Evolutionary conservation across 1,284 basidiomycete genomes (phyloP).

Genomic region (Taiwanofungus camphoratus): DNA sequence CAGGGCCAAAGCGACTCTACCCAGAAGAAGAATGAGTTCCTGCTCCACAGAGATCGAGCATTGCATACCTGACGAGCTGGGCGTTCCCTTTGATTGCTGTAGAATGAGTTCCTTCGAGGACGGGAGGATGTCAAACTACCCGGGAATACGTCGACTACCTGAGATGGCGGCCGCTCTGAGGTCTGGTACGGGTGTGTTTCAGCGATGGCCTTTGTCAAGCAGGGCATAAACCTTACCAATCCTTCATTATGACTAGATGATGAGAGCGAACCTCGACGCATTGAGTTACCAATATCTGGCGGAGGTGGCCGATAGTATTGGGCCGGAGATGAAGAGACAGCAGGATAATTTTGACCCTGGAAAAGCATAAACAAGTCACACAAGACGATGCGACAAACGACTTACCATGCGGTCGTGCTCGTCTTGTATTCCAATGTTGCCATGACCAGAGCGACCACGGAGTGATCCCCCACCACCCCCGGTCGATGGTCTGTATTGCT

Average conservation of each 20-base stretch:
- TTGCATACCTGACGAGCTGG: slow-evolving; percentile 3
- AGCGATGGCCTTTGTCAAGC: too few species aligned
- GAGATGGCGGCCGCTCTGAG: background rate
- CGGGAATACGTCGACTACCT: background rate
- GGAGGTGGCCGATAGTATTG: background rate
- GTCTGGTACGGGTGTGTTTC: background rate
- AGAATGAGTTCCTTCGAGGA: slow-evolving; percentile 2
- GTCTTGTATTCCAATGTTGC: background rate
- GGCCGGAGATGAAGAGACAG: background rate
- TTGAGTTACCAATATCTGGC: background rate
- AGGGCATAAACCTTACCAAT: background rate
- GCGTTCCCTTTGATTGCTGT: slow-evolving; percentile 1
- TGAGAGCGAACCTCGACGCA: background rate
- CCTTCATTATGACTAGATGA: background rate
- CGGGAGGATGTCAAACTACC: background rate
- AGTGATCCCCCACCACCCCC: slow-evolving; percentile 2
- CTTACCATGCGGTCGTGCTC: slow-evolving; percentile 7
- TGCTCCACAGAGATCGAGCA: too few species aligned
- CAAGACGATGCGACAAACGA: too few species aligned
- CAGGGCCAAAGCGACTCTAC: slow-evolving; percentile 4
- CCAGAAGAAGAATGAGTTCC: background rate
- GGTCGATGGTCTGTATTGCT: slow-evolving; percentile 4
- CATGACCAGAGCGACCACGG: background rate
- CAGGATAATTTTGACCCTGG: background rate
- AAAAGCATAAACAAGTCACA: too few species aligned